Base-by-base conservation (phyloP, 179 eudicot genomes). In the Pouteria campechiana region DNA sequence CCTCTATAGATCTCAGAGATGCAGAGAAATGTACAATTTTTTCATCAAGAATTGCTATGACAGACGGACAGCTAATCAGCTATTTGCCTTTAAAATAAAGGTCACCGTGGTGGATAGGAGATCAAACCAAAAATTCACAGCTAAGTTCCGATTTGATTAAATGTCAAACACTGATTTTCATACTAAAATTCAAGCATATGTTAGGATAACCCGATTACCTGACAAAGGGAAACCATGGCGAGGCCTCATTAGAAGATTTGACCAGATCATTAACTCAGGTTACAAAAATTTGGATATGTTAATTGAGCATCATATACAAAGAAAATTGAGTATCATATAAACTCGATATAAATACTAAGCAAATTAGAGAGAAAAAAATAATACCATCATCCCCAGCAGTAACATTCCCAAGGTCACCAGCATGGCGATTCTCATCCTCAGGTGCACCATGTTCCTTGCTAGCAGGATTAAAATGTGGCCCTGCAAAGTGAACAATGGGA, bases 371-470 rank as follows among this genome's bases (percentile, higher is more conserved):
- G 12, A 16, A 29, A 22, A 42, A 45, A 17, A 21, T 17, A 74
- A 44, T 73, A 87, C 96, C 96, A 64, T 83, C 94, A 57, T 74
- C 87, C 17, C 94, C 84, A 53, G 57, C 90, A 12, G 73, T 79
- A 52, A 87, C 58, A 39, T 83, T 87, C 27, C 96, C 96, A 53
- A 87, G 86, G 57, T 87, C 96, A 68, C 96, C 96, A 72, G 95
- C 97, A 66, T 87, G 96, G 52, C 96, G 94, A 47, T 25, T 39
- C 41, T 67, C 81, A 34, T 86, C 96, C 46, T 79, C 85, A 31
- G 96, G 96, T 46, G 96, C 80, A 72, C 96, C 96, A 46, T 87
- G 96, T 31, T 76, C 96, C 60, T 87, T 79, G 27, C 72, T 81
- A 51, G 59, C 67, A 23, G 96, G 96, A 48, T 87, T 87, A 50